Evolutionary conservation across 352 stramenopile species (phyloP), one percentile per base, ranked within the genome.

Genomic region (Phytophthora uliginosa): DNA sequence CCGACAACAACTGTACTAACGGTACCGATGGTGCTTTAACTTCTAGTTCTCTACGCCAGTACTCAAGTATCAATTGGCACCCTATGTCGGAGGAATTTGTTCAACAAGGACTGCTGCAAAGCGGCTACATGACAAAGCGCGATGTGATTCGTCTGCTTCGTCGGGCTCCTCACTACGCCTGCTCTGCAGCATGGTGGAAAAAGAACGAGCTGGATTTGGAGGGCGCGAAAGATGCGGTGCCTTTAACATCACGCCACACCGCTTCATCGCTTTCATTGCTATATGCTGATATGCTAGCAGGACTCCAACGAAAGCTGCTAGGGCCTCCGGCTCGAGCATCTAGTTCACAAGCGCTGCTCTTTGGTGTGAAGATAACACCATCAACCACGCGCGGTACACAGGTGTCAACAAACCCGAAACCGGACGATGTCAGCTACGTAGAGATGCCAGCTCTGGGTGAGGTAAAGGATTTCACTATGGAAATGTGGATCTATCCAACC

Each of bases 71-170:
- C 15, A 92, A 94, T 53, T 97, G 90, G 90, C 77, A 94, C 28
- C 86, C 90, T 28, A 68, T 97, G 7, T 91, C 90, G 0, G 84
- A 92, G 45, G 80, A 94, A 47, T 95, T 95, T 65, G 87, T 97
- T 34, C 87, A 93, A 47, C 79, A 93, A 45, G 90, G 84, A 60
- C 77, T 93, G 2, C 64, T 97, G 10, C 75, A 81, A 12, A 90
- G 71, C 20, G 87, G 88, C 0, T 88, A 84, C 24, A 77, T 97
- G 56, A 94, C 88, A 0, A 97, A 97, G 64, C 88, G 90, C 15
- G 87, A 95, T 52, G 84, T 97, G 9, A 69, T 95, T 59, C 74
- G 77, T 8, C 59, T 97, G 8, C 54, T 97, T 8, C 63, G 78
- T 12, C 87, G 88, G 34, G 86, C 88, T 31, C 90, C 90, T 22